These are phyloP conservation scores for Porodaedalea pini DNA, from an alignment of 1,284 basidiomycete genomes.

Conservation along the genomic window DNA sequence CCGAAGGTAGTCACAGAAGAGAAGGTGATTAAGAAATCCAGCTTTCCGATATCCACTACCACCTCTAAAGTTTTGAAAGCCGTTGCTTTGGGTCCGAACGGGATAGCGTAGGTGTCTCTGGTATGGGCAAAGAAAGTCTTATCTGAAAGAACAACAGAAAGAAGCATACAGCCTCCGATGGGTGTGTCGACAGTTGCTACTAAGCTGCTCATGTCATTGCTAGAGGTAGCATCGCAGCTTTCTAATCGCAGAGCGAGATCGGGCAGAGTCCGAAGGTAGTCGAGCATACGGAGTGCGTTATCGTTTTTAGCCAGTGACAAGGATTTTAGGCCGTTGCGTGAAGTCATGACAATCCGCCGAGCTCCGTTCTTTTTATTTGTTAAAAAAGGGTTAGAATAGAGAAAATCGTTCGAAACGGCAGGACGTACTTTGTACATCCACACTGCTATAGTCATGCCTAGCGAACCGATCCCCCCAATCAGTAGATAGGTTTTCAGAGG, in stretches of 20 bases:
- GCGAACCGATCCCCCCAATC: slow-evolving; percentile 33
- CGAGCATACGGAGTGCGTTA: slow-evolving; percentile 28
- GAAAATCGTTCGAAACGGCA: neutral
- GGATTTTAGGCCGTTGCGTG: slow-evolving; percentile 31
- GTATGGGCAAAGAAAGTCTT: slow-evolving; percentile 32
- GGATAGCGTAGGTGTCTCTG: slow-evolving; percentile 29
- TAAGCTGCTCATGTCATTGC: slow-evolving; percentile 23
- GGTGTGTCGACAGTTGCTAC: slow-evolving; percentile 25
- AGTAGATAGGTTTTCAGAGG: slow-evolving; percentile 25
- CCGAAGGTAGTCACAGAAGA: slow-evolving; percentile 38
- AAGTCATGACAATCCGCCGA: slow-evolving; percentile 36
- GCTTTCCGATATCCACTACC: slow-evolving; percentile 22
- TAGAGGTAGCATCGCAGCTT: slow-evolving; percentile 31
- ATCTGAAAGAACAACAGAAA: slow-evolving; percentile 34
- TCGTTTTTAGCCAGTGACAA: slow-evolving; percentile 22
- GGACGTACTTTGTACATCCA: slow-evolving; percentile 38
- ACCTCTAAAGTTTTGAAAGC: slow-evolving; percentile 30
- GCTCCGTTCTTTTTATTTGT: slow-evolving; percentile 35
- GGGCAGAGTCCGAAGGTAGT: slow-evolving; percentile 30
- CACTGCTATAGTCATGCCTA: slow-evolving; percentile 34
- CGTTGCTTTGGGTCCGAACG: slow-evolving; percentile 32
- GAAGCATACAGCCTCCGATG: slow-evolving; percentile 36
- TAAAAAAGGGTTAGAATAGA: neutral
- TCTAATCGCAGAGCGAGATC: slow-evolving; percentile 31
- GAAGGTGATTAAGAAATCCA: slow-evolving; percentile 39